A percentile compares a stretch with the other conserved stretches of the same genome.
Evolutionary conservation across 2,329 filamentous ascomycete species (phyloP).

Genomic region (Gaeumannomyces tritici): DNA sequence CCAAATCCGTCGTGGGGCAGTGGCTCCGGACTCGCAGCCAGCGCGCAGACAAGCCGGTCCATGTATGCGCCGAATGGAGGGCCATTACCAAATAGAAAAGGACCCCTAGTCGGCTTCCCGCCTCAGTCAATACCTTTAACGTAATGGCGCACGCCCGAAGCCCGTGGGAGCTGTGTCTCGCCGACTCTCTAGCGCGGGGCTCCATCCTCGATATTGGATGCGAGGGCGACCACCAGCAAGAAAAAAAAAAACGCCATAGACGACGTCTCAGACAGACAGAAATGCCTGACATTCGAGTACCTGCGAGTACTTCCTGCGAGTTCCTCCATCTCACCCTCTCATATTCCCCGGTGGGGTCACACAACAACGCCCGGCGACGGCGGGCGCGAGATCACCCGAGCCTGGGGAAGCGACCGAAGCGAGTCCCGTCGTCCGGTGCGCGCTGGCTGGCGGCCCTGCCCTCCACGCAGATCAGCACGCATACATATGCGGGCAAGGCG

Average conservation of each 20-base stretch:
- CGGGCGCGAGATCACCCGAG: not conserved
- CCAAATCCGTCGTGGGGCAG: not conserved
- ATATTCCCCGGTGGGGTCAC: no score
- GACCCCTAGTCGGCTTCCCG: not conserved
- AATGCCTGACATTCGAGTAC: no score
- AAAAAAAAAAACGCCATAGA: no score
- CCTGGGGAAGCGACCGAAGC: not conserved
- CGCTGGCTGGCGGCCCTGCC: no score
- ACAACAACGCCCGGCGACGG: no score
- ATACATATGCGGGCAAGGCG: not conserved
- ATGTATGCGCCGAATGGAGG: not conserved
- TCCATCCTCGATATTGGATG: not conserved
- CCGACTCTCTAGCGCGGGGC: not conserved
- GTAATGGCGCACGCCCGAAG: not conserved
- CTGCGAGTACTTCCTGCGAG: no score
- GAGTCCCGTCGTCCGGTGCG: not conserved
- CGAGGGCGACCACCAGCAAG: not conserved
- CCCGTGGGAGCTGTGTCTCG: not conserved
- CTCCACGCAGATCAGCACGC: not conserved
- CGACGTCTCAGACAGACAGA: not conserved
- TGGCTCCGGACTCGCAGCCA: not conserved
- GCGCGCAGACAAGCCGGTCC: not conserved
- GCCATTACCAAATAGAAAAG: slow-evolving; percentile 3
- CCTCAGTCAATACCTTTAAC: not conserved
- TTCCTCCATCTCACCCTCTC: no score